A percentile compares a stretch with the other conserved stretches of the same genome.
These are phyloP conservation scores for Lathyrus tuberosus DNA, from an alignment of 306 rosid species.

Conservation along the genomic window DNA sequence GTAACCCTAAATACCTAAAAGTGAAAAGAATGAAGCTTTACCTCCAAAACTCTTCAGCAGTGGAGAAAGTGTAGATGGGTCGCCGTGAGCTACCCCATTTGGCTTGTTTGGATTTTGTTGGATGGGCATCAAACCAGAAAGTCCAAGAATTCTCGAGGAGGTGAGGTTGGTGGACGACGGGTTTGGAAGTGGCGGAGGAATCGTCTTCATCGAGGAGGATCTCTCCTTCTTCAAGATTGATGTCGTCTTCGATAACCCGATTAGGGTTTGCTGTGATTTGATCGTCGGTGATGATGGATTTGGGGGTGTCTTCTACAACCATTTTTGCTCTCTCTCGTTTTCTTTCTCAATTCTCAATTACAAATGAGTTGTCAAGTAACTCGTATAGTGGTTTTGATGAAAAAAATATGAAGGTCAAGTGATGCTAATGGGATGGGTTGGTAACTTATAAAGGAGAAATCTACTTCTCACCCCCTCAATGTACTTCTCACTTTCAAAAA, in stretches of 20 bases:
- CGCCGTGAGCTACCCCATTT: conserved; percentile 80
- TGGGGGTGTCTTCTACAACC: conserved; percentile 65
- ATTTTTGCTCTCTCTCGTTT: conserved; percentile 35
- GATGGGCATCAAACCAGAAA: conserved; percentile 89
- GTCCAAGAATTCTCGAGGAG: conserved; percentile 92
- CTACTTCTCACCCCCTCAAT: no score
- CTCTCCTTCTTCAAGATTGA: conserved; percentile 79
- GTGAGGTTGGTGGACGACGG: conserved; percentile 53
- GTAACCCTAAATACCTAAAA: not conserved
- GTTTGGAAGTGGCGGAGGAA: conserved; percentile 50
- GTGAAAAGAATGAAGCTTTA: conserved; percentile 29
- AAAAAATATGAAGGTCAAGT: not conserved
- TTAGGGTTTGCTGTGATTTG: conserved; percentile 43
- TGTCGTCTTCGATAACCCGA: conserved; percentile 41
- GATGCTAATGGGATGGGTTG: no score
- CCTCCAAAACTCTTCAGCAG: conserved; percentile 96
- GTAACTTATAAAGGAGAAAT: no score
- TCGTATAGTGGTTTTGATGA: not conserved
- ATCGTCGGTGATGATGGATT: conserved; percentile 48
- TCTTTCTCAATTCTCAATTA: not conserved
- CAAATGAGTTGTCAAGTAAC: not conserved
- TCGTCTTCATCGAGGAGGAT: conserved; percentile 65
- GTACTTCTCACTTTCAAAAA: no score
- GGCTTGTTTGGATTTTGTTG: conserved; percentile 59
- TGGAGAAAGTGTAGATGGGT: conserved; percentile 72